phyloP scores from a whole-genome alignment of 192 early-diverging fungal genomes.

The Rhizoclosmatium sp. region DNA sequence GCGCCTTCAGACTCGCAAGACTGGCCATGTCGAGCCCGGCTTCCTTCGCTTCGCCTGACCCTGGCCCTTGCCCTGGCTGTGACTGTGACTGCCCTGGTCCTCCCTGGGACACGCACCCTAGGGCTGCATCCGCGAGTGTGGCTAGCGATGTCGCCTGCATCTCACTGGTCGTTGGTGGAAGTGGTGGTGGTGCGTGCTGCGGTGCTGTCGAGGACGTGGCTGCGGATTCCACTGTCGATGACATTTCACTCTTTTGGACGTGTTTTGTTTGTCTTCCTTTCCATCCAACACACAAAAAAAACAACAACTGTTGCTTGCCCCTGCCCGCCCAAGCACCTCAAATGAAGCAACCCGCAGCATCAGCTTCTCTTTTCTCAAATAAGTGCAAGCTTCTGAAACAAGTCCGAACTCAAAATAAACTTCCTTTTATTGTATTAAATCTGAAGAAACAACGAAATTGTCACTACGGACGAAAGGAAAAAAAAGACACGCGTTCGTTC shows the following conservation, averaged over 20 bases:
- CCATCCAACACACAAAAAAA: neutral
- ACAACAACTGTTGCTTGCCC: neutral
- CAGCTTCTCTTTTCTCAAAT: neutral
- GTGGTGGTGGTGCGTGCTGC: no score
- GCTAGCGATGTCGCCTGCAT: no score
- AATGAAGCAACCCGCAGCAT: no score
- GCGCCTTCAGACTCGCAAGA: conserved; percentile 4
- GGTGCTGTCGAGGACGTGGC: no score
- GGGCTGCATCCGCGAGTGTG: no score
- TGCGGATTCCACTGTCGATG: neutral
- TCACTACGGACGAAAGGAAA: no score
- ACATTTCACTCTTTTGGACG: neutral
- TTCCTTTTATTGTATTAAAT: neutral
- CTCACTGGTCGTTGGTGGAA: no score
- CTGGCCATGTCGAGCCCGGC: conserved; percentile 1
- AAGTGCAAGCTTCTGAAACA: neutral
- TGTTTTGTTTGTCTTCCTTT: neutral
- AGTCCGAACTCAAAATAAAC: neutral
- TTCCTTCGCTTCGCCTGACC: neutral
- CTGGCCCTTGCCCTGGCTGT: neutral
- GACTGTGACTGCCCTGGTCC: neutral
- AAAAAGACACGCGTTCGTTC: no score
- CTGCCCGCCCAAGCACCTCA: neutral
- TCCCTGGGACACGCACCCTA: neutral
- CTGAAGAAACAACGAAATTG: no score